phyloP scores from a whole-genome alignment of 495 filamentous ascomycete species.

The Viridothelium virens region DNA sequence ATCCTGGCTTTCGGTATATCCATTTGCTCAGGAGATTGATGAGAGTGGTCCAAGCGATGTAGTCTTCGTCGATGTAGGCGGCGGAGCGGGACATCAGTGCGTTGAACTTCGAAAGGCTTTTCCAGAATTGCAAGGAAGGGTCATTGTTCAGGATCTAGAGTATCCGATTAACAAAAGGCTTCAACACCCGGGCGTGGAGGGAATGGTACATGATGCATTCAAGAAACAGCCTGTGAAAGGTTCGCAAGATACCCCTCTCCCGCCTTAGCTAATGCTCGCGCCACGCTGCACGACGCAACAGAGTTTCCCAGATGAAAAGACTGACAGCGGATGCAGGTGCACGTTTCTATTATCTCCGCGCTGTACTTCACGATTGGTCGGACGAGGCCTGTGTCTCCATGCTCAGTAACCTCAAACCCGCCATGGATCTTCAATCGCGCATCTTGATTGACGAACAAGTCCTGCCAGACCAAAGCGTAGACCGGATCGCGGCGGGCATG shows the following conservation, averaged over 20 bases:
- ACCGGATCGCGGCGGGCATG: background rate
- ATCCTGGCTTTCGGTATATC: background rate
- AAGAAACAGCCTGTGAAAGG: background rate
- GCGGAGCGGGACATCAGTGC: background rate
- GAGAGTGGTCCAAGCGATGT: background rate
- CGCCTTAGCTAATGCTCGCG: background rate
- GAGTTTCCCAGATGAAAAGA: background rate
- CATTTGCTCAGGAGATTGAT: background rate
- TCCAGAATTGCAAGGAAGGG: background rate
- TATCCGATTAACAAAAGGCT: background rate
- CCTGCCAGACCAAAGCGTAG: background rate
- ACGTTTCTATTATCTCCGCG: slow-evolving; percentile 31
- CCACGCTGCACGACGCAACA: background rate
- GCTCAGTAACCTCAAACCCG: background rate
- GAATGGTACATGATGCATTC: background rate
- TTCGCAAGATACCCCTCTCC: background rate
- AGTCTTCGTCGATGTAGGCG: background rate
- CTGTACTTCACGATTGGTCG: slow-evolving; percentile 14
- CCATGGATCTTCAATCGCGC: background rate
- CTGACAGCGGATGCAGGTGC: slow-evolving; percentile 18
- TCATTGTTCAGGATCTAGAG: background rate
- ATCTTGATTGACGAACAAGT: background rate
- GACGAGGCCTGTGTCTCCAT: background rate
- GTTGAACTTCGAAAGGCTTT: background rate
- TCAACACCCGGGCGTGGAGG: background rate